Conservation (phyloP, 164 flowering plant genomes). For the Aristolochia californica region DNA sequence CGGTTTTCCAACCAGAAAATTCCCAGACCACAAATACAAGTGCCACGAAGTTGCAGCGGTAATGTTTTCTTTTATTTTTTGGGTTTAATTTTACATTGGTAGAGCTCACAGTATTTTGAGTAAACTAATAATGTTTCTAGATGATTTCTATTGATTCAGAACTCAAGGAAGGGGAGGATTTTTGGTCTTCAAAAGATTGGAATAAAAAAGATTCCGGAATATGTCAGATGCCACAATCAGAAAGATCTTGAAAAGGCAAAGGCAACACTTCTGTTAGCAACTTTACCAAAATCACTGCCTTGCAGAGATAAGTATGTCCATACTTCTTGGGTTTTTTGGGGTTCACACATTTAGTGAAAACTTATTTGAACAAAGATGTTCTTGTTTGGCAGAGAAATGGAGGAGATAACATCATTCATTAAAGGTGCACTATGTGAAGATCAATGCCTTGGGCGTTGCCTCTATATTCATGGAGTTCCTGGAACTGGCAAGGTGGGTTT, state of each 20-base stretch:
- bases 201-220: conserved; percentile 72
- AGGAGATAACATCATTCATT: conserved; percentile 76
- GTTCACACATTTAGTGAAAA: background rate
- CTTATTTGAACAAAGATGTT: background rate
- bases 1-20: conserved; percentile 18
- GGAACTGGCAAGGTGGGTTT: conserved; percentile 90
- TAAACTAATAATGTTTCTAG: background rate
- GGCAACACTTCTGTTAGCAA: conserved; percentile 64
- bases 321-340: conserved; percentile 4
- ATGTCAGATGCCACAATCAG: conserved; percentile 69
- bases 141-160: conserved; percentile 28
- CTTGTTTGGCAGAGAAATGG: conserved; percentile 65
- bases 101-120: too few relatives aligned
- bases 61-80: conserved; percentile 12
- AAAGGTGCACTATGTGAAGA: conserved; percentile 74
- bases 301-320: conserved; percentile 74
- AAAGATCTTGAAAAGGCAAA: conserved; percentile 88
- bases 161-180: conserved; percentile 59
- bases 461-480: conserved; percentile 97
- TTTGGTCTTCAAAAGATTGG: conserved; percentile 89
- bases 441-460: conserved; percentile 88
- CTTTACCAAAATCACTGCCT: conserved; percentile 75
- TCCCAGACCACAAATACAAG: conserved; percentile 12
- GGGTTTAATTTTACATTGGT: too few relatives aligned
- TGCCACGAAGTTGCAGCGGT: conserved; percentile 64